Evolutionary conservation across 2,329 filamentous ascomycete species (phyloP).

Genomic region (Macroventuria anomochaeta): DNA sequence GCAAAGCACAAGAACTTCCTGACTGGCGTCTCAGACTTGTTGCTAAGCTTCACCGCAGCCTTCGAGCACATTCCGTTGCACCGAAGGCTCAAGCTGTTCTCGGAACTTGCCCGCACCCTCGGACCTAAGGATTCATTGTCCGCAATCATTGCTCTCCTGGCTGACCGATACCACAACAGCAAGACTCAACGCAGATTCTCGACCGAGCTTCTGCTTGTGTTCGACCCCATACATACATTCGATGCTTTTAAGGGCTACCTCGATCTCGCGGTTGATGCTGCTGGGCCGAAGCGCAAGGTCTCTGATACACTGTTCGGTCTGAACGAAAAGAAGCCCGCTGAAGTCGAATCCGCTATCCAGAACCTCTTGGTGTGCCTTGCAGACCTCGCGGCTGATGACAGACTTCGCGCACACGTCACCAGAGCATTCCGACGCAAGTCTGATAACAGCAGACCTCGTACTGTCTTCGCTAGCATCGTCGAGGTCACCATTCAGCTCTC

Average conservation of each 20-base stretch:
- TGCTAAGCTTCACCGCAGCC: constrained; percentile 95
- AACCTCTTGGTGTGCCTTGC: constrained; percentile 51
- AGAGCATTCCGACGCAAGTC: constrained; percentile 40
- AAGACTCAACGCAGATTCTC: constrained; percentile 77
- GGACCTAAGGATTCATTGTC: constrained; percentile 87
- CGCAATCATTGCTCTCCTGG: constrained; percentile 84
- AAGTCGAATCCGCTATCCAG: constrained; percentile 46
- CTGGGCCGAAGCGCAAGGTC: constrained; percentile 75
- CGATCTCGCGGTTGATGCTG: constrained; percentile 74
- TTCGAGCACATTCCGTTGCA: constrained; percentile 95
- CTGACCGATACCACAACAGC: constrained; percentile 85
- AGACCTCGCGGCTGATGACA: constrained; percentile 44
- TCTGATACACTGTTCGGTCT: constrained; percentile 75
- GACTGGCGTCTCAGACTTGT: constrained; percentile 82
- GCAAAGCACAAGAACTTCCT: constrained; percentile 79
- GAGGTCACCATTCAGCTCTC: constrained; percentile 61
- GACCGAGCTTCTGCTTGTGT: constrained; percentile 73
- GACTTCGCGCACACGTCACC: constrained; percentile 39
- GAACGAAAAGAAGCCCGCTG: constrained; percentile 53
- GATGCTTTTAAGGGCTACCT: constrained; percentile 77
- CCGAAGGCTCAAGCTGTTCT: constrained; percentile 80
- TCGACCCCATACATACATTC: constrained; percentile 77
- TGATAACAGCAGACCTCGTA: constrained; percentile 36
- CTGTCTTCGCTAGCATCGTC: constrained; percentile 47
- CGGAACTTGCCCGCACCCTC: constrained; percentile 82